Percentiles rank a stretch among this genome's conserved stretches.
Evolutionary conservation across 805 yeast species (phyloP).

Genomic region (Candida takata): DNA sequence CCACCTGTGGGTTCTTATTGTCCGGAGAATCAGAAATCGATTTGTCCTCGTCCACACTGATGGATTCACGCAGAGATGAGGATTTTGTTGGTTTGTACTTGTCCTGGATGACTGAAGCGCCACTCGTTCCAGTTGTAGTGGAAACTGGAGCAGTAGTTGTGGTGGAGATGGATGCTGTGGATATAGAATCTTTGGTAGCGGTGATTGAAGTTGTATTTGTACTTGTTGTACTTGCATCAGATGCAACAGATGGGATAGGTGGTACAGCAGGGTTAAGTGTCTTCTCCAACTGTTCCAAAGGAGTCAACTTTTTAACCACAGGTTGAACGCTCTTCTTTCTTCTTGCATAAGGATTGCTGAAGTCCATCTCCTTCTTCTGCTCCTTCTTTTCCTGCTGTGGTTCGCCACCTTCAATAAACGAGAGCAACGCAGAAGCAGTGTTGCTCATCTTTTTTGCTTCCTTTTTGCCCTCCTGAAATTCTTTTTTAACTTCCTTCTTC

Average conservation of each 20-base stretch:
- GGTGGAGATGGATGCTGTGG: neutral
- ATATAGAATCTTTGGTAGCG: no score
- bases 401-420: conserved; percentile 32
- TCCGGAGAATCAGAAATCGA: conserved; percentile 6
- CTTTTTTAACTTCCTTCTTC: conserved; percentile 6
- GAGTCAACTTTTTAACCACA: conserved; percentile 5
- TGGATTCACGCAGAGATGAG: conserved; percentile 30
- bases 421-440: conserved; percentile 43
- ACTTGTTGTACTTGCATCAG: no score
- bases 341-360: conserved; percentile 35
- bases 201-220: no score
- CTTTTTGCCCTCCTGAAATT: no score
- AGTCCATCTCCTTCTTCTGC: conserved; percentile 17
- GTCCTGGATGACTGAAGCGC: no score
- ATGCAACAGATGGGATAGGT: no score
- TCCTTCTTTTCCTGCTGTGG: conserved; percentile 3
- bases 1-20: no score
- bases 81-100: conserved; percentile 32
- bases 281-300: conserved; percentile 19
- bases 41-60: conserved; percentile 11
- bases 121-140: no score
- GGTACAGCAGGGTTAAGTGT: no score
- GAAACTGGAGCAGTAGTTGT: neutral
- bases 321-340: conserved; percentile 5
- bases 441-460: conserved; percentile 31